These are phyloP conservation scores for Hypericum androsaemum DNA, from an alignment of 345 rosid genomes.

Conservation along the genomic window DNA sequence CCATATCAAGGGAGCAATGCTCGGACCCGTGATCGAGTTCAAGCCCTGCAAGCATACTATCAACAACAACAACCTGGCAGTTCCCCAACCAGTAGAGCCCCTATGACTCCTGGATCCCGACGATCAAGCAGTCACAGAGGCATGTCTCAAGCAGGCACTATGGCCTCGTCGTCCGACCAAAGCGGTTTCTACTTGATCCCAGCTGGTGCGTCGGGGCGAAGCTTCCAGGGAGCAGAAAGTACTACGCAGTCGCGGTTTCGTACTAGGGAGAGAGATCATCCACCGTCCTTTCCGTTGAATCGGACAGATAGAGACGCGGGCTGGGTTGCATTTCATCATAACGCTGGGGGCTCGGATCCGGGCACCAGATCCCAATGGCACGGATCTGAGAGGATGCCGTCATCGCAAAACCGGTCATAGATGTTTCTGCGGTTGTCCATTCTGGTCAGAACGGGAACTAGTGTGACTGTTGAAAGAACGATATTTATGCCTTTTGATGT, in stretches of 20 bases:
- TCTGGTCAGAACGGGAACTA: slow-evolving; percentile 22
- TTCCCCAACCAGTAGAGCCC: slow-evolving; percentile 43
- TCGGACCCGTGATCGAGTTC: slow-evolving; percentile 76
- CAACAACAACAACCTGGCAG: slow-evolving; percentile 60
- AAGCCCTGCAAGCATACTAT: slow-evolving; percentile 90
- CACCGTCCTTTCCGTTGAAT: slow-evolving; percentile 36
- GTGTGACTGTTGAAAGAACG: slow-evolving; percentile 35
- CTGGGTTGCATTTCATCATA: slow-evolving; percentile 51
- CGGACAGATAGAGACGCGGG: slow-evolving; percentile 61
- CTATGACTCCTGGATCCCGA: slow-evolving; percentile 36
- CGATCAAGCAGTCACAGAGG: slow-evolving; percentile 51
- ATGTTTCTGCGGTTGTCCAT: slow-evolving; percentile 13
- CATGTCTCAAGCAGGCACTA: slow-evolving; percentile 40
- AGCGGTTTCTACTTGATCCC: slow-evolving; percentile 59
- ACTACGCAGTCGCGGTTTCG: slow-evolving; percentile 8
- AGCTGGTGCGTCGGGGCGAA: slow-evolving; percentile 35
- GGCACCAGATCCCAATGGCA: slow-evolving; percentile 55
- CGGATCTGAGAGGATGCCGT: slow-evolving; percentile 45
- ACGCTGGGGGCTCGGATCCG: slow-evolving; percentile 35
- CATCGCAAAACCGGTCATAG: slow-evolving; percentile 47
- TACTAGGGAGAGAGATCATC: slow-evolving; percentile 32
- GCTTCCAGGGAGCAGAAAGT: slow-evolving; percentile 41
- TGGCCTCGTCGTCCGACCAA: slow-evolving; percentile 64
- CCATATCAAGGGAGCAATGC: slow-evolving; percentile 89
- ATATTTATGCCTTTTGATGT: slow-evolving; percentile 40